These are phyloP conservation scores for Solanum piurae DNA, from an alignment of 257 asterid genomes.

Conservation along the genomic window DNA sequence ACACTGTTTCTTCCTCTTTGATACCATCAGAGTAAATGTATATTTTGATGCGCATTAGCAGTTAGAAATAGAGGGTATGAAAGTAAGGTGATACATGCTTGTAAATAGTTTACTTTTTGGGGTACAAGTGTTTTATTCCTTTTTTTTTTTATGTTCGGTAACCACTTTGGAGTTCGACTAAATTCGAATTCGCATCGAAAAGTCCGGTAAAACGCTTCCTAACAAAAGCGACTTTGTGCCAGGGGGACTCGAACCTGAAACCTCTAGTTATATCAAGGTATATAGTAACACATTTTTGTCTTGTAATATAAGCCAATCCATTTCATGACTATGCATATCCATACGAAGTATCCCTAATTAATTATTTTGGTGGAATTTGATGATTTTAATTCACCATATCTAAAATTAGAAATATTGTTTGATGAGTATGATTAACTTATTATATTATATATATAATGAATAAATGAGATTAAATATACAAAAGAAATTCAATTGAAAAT, in stretches of 20 bases:
- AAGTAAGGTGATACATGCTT: neutral
- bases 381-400: neutral
- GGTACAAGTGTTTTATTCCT: too few species aligned
- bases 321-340: neutral
- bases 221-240: too few species aligned
- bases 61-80: neutral
- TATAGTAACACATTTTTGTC: neutral
- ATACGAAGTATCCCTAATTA: neutral
- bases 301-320: neutral
- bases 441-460: too few species aligned
- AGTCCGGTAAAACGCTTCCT: neutral
- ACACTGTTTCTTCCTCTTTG: too few species aligned
- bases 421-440: neutral
- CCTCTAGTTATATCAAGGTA: neutral
- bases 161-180: too few species aligned
- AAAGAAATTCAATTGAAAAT: neutral
- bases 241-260: accelerated
- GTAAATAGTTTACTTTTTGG: neutral
- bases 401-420: too few species aligned
- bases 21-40: too few species aligned
- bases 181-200: accelerated
- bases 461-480: neutral
- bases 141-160: neutral
- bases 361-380: neutral
- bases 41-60: neutral